phyloP scores from a whole-genome alignment of 140 eudicot species.

The Cichorium intybus region DNA sequence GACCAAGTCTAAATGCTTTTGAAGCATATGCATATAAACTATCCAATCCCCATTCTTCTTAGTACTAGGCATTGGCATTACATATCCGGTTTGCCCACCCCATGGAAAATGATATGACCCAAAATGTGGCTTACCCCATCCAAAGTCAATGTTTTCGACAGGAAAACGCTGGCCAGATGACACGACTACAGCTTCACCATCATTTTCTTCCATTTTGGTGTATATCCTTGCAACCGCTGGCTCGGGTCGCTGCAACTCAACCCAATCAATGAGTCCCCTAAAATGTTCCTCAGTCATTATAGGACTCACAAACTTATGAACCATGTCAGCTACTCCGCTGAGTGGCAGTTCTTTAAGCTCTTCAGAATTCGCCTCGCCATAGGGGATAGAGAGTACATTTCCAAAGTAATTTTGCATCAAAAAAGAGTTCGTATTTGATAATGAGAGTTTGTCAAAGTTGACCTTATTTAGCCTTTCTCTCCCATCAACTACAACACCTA shows the following conservation, averaged over 20 bases:
- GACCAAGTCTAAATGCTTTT: conserved; percentile 45
- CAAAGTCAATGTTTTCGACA: conserved; percentile 41
- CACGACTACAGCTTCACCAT: conserved; percentile 30
- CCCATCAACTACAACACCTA: conserved; percentile 68
- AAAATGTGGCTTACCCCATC: conserved; percentile 56
- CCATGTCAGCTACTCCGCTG: conserved; percentile 29
- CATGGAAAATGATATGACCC: conserved; percentile 71
- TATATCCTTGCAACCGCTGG: conserved; percentile 31
- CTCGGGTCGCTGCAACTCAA: conserved; percentile 38
- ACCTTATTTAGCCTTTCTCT: conserved; percentile 34
- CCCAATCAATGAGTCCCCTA: conserved; percentile 61
- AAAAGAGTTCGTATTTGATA: conserved; percentile 15
- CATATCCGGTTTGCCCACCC: conserved; percentile 65
- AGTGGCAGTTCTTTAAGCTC: conserved; percentile 42
- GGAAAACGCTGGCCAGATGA: conserved; percentile 65
- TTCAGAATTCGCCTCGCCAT: conserved; percentile 34
- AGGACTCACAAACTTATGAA: conserved; percentile 30
- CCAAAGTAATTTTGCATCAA: conserved; percentile 58
- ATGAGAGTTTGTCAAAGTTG: conserved; percentile 14
- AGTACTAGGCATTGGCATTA: conserved; percentile 60
- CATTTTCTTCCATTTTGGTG: conserved; percentile 23
- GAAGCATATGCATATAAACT: conserved; percentile 59
- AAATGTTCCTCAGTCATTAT: conserved; percentile 45
- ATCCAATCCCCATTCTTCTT: conserved; percentile 65
- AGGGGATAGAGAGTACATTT: conserved; percentile 68